phyloP scores from a whole-genome alignment of 352 stramenopile species.

The Pythium aquatile region DNA sequence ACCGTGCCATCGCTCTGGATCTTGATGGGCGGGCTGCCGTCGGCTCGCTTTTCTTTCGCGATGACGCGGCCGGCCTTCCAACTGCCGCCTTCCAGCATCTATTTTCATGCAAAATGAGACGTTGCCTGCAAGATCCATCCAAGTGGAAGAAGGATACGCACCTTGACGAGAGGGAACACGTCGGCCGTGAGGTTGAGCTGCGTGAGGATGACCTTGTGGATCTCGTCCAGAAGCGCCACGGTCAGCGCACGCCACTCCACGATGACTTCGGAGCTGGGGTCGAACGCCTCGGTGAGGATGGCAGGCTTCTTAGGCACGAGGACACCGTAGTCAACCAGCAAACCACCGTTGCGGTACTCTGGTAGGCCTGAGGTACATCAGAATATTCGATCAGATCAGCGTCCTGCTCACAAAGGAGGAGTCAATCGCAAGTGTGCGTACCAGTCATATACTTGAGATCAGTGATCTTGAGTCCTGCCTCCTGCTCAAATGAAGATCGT shows the following conservation, averaged over 20 bases:
- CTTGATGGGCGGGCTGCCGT: conserved; percentile 72
- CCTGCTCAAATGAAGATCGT: conserved; percentile 17
- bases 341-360: conserved; percentile 82
- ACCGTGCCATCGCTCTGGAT: conserved; percentile 88
- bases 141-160: conserved; percentile 14
- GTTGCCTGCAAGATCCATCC: neutral
- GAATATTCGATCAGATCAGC: neutral
- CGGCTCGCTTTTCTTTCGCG: conserved; percentile 70
- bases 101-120: neutral
- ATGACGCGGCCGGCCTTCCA: conserved; percentile 85
- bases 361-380: conserved; percentile 42
- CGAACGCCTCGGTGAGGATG: conserved; percentile 58
- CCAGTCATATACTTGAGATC: conserved; percentile 69
- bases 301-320: conserved; percentile 59
- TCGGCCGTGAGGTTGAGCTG: conserved; percentile 68
- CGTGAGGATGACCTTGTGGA: conserved; percentile 64
- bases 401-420: neutral
- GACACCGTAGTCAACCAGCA: conserved; percentile 81
- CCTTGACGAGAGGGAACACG: conserved; percentile 83
- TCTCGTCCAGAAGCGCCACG: conserved; percentile 74
- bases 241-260: conserved; percentile 86
- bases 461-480: conserved; percentile 77
- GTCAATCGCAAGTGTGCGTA: conserved; percentile 5
- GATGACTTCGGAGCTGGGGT: conserved; percentile 73
- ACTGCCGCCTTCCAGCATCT: conserved; percentile 84